Conservation (phyloP, 495 filamentous ascomycete genomes). For the Neurospora tetraspora region DNA sequence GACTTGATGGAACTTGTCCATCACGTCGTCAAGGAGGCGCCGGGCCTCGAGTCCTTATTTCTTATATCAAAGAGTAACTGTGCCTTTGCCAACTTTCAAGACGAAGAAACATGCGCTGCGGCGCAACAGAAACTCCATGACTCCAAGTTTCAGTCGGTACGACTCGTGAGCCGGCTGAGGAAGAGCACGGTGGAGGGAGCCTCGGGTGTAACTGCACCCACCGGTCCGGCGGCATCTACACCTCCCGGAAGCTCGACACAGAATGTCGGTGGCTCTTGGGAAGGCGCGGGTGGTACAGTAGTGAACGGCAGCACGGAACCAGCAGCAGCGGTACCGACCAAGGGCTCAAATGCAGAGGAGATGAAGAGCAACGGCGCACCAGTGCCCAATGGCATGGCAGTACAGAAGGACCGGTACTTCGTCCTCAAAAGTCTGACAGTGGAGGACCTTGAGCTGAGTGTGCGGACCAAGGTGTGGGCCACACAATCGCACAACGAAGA, state of each 20-base stretch:
- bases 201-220: constrained; percentile 38
- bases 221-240: constrained; percentile 38
- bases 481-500: constrained; percentile 92
- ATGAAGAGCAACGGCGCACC: constrained; percentile 7
- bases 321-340: neutral
- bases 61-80: constrained; percentile 97
- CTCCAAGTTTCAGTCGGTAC: constrained; percentile 76
- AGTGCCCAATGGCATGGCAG: constrained; percentile 8
- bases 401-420: constrained; percentile 66
- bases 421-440: constrained; percentile 90
- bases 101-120: constrained; percentile 62
- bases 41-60: constrained; percentile 81
- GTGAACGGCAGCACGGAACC: neutral
- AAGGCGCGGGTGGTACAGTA: neutral
- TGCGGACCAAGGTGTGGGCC: constrained; percentile 80
- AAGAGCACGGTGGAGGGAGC: constrained; percentile 48
- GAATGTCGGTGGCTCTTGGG: constrained; percentile 7
- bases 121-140: constrained; percentile 85
- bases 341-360: constrained; percentile 9
- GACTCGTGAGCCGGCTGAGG: constrained; percentile 84
- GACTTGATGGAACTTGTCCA: constrained; percentile 75
- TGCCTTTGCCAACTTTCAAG: constrained; percentile 92
- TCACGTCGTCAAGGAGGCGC: constrained; percentile 77
- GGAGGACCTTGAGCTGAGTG: constrained; percentile 90
- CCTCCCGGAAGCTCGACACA: constrained; percentile 6